phyloP scores from a whole-genome alignment of 768 basidiomycete genomes.

The Tephrocybe sp. region DNA sequence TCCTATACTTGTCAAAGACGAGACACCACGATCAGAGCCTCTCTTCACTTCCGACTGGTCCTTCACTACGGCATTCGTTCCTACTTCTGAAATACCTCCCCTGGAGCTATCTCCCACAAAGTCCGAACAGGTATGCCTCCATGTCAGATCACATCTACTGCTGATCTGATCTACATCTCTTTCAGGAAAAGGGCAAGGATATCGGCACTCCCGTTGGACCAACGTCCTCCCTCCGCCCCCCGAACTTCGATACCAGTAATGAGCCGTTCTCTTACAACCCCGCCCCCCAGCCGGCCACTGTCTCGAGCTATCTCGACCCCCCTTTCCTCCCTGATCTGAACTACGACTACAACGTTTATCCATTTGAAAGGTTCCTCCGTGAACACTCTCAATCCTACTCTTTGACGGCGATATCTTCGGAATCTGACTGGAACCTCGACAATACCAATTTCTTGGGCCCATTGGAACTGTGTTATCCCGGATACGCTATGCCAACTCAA shows the following conservation, averaged over 20 bases:
- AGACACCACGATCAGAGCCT: neutral
- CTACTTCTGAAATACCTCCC: slow-evolving; percentile 22
- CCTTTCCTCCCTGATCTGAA: neutral
- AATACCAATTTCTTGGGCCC: neutral
- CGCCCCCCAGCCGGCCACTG: neutral
- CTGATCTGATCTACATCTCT: slow-evolving; percentile 1
- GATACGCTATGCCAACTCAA: neutral
- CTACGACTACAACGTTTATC: slow-evolving; percentile 1
- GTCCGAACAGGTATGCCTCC: slow-evolving; percentile 13
- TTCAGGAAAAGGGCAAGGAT: slow-evolving; percentile 4
- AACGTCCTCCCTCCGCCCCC: slow-evolving; percentile 12
- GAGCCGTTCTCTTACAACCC: slow-evolving; percentile 17
- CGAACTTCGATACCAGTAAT: slow-evolving; percentile 18
- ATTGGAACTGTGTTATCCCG: slow-evolving; percentile 7
- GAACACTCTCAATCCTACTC: neutral
- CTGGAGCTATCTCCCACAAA: slow-evolving; percentile 19
- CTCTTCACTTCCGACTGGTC: slow-evolving; percentile 4
- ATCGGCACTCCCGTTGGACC: neutral
- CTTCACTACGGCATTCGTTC: slow-evolving; percentile 15
- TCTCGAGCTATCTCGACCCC: slow-evolving; percentile 7
- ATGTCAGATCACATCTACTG: neutral
- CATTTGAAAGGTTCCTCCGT: neutral
- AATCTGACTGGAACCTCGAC: neutral
- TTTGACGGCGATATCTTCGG: neutral
- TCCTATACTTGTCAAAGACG: slow-evolving; percentile 1